A percentile compares a stretch with the other conserved stretches of the same genome.
phyloP scores from a whole-genome alignment of 2,329 filamentous ascomycete genomes.

The Onygena corvina region DNA sequence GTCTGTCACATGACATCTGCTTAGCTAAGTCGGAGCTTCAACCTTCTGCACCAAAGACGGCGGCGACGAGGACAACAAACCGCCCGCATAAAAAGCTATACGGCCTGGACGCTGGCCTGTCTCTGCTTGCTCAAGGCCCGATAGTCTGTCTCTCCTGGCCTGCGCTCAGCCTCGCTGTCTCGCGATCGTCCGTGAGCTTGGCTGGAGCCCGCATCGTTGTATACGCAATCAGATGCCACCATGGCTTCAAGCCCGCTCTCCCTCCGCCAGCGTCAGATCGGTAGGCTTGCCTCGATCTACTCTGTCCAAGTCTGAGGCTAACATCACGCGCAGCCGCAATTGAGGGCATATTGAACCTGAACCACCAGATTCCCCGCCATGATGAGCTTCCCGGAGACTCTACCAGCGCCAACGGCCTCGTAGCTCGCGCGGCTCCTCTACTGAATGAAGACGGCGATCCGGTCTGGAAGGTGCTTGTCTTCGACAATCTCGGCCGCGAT shows the following conservation, averaged over 20 bases:
- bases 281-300: constrained; percentile 33
- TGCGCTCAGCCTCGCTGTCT: background rate
- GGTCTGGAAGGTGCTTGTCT: constrained; percentile 95
- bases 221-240: constrained; percentile 17
- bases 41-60: no score
- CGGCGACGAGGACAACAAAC: no score
- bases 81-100: no score
- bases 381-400: constrained; percentile 34
- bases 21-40: no score
- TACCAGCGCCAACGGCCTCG: constrained; percentile 48
- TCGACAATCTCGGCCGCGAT: constrained; percentile 83
- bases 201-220: background rate
- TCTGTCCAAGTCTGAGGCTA: background rate
- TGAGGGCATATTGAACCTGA: constrained; percentile 90
- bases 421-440: constrained; percentile 62
- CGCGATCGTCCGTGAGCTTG: background rate
- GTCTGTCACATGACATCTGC: no score
- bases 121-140: no score
- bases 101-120: no score
- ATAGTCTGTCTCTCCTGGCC: no score
- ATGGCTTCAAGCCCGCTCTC: constrained; percentile 48
- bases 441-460: constrained; percentile 79
- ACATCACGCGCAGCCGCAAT: constrained; percentile 55
- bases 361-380: constrained; percentile 54
- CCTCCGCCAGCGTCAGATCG: constrained; percentile 60